A percentile compares a stretch with the other conserved stretches of the same genome.
These are phyloP conservation scores for Termitomyces sp. DNA, from an alignment of 1,284 basidiomycete genomes.

Conservation along the genomic window DNA sequence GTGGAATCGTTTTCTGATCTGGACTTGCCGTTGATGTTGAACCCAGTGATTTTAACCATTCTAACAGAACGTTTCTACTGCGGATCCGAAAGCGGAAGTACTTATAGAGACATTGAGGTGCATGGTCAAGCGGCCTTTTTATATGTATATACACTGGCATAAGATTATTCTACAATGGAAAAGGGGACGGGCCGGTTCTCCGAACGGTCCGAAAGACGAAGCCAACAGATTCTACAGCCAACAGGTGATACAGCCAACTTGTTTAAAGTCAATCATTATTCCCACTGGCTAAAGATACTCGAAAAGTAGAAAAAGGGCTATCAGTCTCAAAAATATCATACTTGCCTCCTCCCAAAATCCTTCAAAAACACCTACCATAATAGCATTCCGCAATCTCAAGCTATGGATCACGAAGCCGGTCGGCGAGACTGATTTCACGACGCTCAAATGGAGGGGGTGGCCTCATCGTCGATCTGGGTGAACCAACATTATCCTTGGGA, in stretches of 20 bases:
- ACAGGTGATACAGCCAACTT: too few species aligned
- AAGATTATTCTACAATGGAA: neutral
- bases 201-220: slow-evolving; percentile 34
- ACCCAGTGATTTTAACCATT: slow-evolving; percentile 47
- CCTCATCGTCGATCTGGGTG: neutral
- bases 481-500: neutral
- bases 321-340: neutral
- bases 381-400: neutral
- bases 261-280: neutral
- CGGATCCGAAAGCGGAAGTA: neutral
- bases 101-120: neutral
- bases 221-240: too few species aligned
- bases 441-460: neutral
- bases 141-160: slow-evolving; percentile 7
- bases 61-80: neutral
- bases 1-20: neutral
- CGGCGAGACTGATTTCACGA: slow-evolving; percentile 1
- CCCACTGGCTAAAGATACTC: neutral
- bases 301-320: too few species aligned
- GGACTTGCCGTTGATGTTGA: slow-evolving; percentile 45
- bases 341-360: neutral
- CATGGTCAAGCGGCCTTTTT: slow-evolving; percentile 1
- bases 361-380: neutral
- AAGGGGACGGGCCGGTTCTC: slow-evolving; percentile 4
- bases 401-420: slow-evolving; percentile 9